A percentile compares a stretch with the other conserved stretches of the same genome.
Conservation (phyloP, 2,329 filamentous ascomycete genomes). For the Hortaea sp. region DNA sequence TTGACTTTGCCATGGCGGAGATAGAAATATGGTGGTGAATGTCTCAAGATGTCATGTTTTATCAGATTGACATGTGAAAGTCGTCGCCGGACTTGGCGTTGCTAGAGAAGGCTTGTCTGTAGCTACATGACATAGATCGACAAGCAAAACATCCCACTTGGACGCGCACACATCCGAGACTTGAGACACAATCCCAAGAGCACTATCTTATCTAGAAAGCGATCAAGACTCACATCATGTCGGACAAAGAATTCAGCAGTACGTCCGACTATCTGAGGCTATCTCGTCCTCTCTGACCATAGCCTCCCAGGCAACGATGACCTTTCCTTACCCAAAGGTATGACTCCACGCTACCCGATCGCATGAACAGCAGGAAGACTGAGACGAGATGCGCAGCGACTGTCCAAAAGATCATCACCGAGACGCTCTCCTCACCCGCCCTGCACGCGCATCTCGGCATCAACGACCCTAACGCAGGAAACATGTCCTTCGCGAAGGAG, state of each 20-base stretch:
- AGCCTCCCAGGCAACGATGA: conserved; percentile 43
- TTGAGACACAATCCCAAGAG: too few species aligned
- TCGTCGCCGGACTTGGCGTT: too few species aligned
- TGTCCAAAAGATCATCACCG: conserved; percentile 77
- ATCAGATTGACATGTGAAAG: too few species aligned
- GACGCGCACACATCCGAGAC: too few species aligned
- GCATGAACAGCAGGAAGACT: neutral
- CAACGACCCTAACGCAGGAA: conserved; percentile 2
- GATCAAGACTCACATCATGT: conserved; percentile 29
- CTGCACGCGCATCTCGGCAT: neutral
- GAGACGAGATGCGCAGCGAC: conserved; percentile 42
- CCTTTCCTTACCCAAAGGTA: conserved; percentile 50
- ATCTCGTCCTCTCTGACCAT: neutral
- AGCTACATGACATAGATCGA: too few species aligned
- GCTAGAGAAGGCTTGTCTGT: too few species aligned
- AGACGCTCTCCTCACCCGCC: conserved; percentile 53
- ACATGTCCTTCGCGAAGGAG: conserved; percentile 85
- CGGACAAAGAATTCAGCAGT: conserved; percentile 43
- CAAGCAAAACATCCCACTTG: too few species aligned
- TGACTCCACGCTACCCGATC: neutral
- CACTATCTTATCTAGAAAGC: too few species aligned
- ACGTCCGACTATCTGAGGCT: conserved; percentile 12
- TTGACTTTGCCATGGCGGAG: neutral
- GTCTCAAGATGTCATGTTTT: too few species aligned
- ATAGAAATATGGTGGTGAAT: too few species aligned